These are phyloP conservation scores for Hypomyces perniciosus DNA, from an alignment of 2,329 filamentous ascomycete genomes.

Conservation along the genomic window DNA sequence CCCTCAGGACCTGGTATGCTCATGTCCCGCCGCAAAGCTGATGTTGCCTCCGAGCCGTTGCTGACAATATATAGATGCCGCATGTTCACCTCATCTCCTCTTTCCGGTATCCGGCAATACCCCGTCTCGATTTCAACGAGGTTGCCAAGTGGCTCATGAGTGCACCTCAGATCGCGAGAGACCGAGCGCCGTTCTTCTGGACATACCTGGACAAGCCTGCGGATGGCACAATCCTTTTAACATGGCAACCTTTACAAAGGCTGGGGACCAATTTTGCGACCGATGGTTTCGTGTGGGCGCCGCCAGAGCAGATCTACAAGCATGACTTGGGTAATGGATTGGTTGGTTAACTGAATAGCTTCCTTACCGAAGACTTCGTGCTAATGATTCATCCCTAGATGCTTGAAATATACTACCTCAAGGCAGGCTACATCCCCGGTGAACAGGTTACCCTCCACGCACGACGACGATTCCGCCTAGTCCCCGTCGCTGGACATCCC, in stretches of 20 bases:
- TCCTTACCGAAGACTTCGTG: constrained; percentile 11
- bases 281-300: constrained; percentile 89
- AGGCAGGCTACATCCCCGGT: constrained; percentile 70
- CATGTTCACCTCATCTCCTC: constrained; percentile 88
- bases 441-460: constrained; percentile 72
- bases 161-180: constrained; percentile 79
- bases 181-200: constrained; percentile 85
- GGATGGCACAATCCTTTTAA: constrained; percentile 76
- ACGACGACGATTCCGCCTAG: constrained; percentile 78
- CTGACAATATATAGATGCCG: constrained; percentile 53
- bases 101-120: constrained; percentile 70
- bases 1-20: constrained; percentile 36
- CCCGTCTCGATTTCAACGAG: constrained; percentile 65
- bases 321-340: constrained; percentile 61
- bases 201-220: constrained; percentile 78
- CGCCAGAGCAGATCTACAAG: constrained; percentile 69
- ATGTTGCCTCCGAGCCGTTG: constrained; percentile 2
- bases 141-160: constrained; percentile 78
- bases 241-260: constrained; percentile 77
- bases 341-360: constrained; percentile 35
- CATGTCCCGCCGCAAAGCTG: neutral
- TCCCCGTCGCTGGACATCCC: constrained; percentile 63
- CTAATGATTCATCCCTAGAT: constrained; percentile 45
- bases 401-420: constrained; percentile 82
- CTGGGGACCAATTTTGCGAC: constrained; percentile 72